Evolutionary conservation across 352 stramenopile genomes (phyloP), one percentile per base, ranked within the genome.

Genomic region (Phytophthora tubulina): DNA sequence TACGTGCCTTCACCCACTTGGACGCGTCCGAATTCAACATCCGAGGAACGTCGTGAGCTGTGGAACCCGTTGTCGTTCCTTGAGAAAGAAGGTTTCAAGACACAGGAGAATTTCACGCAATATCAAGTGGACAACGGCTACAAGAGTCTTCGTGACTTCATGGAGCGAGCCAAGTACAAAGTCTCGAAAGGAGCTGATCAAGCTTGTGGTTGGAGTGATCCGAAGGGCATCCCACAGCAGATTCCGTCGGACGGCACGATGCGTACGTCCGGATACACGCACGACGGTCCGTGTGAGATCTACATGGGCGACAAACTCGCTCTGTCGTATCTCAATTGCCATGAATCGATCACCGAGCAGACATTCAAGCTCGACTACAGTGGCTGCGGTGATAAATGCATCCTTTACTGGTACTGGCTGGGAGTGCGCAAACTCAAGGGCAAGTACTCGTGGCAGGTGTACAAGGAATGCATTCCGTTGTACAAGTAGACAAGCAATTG

Each of bases 61-160:
- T 81, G 76, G 68, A 79, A 81, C 15, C 81, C 79, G 32, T 56
- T 84, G 52, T 63, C 75, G 7, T 84, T 85, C 74, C 79, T 87
- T 2, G 81, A 87, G 54, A 75, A 79, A 31, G 67, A 87, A 32
- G 77, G 72, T 9, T 80, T 77, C 57, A 69, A 77, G 39, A 86
- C 76, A 36, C 73, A 72, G 14, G 63, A 72, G 6, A 81, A 89
- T 64, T 83, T 87, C 46, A 81, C 75, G 31, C 62, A 57, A 33
- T 89, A 63, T 42, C 67, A 79, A 11, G 64, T 75, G 48, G 65
- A 69, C 45, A 86, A 84, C 31, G 67, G 65, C 31, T 82, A 78
- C 76, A 74, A 77, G 49, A 86, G 70, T 33, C 76, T 86, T 0
- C 75, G 73, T 3, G 73, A 73, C 48, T 86, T 86, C 61, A 78